phyloP scores from a whole-genome alignment of 208 protist genomes.

The Zelonia costaricensis region DNA sequence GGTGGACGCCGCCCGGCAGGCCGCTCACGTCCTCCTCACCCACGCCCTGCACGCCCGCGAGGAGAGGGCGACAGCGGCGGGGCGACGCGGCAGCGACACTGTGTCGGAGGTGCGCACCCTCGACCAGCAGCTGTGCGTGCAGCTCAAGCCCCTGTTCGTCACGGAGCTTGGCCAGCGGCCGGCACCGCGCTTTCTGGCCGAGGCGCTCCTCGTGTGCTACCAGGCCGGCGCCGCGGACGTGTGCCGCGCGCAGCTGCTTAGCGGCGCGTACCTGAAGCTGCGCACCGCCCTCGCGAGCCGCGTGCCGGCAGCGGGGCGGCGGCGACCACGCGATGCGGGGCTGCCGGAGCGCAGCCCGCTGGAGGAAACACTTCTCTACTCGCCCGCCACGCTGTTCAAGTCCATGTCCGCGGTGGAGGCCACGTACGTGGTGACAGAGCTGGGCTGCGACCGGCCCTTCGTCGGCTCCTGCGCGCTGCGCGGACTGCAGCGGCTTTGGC shows the following conservation, averaged over 20 bases:
- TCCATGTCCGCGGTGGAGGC: slow-evolving; percentile 45
- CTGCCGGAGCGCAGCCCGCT: slow-evolving; percentile 27
- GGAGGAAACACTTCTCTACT: slow-evolving; percentile 38
- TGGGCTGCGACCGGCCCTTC: slow-evolving; percentile 61
- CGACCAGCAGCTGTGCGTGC: slow-evolving; percentile 20
- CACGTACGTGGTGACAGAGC: slow-evolving; percentile 71
- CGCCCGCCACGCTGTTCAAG: slow-evolving; percentile 45
- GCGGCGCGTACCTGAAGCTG: slow-evolving; percentile 38
- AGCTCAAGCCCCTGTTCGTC: slow-evolving; percentile 17
- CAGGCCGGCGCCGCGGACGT: slow-evolving; percentile 40
- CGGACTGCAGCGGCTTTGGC: slow-evolving; percentile 29
- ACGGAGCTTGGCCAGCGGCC: background rate
- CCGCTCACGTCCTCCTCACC: slow-evolving; percentile 32
- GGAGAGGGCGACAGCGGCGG: background rate
- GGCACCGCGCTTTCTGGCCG: slow-evolving; percentile 29
- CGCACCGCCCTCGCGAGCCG: slow-evolving; percentile 45
- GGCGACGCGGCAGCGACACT: slow-evolving; percentile 15
- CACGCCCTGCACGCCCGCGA: slow-evolving; percentile 19
- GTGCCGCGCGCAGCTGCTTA: slow-evolving; percentile 31
- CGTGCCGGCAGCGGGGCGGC: slow-evolving; percentile 16
- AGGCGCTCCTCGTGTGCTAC: slow-evolving; percentile 49
- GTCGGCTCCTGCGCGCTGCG: slow-evolving; percentile 54
- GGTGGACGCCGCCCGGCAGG: slow-evolving; percentile 32
- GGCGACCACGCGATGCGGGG: slow-evolving; percentile 12
- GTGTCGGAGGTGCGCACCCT: slow-evolving; percentile 27